Conservation (phyloP, 2,329 filamentous ascomycete species). For the Gaeumannomyces sp. region DNA sequence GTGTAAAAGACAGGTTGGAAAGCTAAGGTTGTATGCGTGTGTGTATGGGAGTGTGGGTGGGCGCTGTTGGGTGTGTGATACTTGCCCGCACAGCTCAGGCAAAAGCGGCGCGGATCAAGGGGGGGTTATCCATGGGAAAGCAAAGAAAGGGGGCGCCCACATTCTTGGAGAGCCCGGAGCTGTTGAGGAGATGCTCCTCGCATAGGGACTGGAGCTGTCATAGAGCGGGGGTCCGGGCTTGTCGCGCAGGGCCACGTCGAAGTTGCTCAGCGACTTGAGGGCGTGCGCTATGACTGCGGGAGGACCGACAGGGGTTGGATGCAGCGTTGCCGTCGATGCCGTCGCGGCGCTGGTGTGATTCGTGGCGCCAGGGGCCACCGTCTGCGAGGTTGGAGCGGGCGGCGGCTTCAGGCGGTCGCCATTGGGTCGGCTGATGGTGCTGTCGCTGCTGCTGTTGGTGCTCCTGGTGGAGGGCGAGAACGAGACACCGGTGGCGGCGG, state of each 20-base stretch:
- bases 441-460: not conserved
- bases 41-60: not conserved
- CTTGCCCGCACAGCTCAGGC: too few species aligned
- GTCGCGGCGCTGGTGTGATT: not conserved
- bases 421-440: not conserved
- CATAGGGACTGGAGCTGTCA: slow-evolving; percentile 42
- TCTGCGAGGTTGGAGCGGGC: slow-evolving; percentile 11
- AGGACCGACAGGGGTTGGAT: slow-evolving; percentile 6
- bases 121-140: slow-evolving; percentile 14
- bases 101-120: not conserved
- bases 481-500: slow-evolving; percentile 3
- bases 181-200: slow-evolving; percentile 51
- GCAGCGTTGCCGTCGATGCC: not conserved
- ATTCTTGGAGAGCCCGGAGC: slow-evolving; percentile 53
- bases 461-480: not conserved
- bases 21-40: not conserved
- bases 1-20: not conserved
- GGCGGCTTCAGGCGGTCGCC: slow-evolving; percentile 15
- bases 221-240: slow-evolving; percentile 29
- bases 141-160: slow-evolving; percentile 31
- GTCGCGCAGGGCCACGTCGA: slow-evolving; percentile 28
- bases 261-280: slow-evolving; percentile 33
- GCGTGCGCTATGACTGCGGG: slow-evolving; percentile 23
- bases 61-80: not conserved
- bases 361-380: not conserved